Evolutionary conservation across 345 rosid genomes (phyloP).

Genomic region (Pugionium cornutum): DNA sequence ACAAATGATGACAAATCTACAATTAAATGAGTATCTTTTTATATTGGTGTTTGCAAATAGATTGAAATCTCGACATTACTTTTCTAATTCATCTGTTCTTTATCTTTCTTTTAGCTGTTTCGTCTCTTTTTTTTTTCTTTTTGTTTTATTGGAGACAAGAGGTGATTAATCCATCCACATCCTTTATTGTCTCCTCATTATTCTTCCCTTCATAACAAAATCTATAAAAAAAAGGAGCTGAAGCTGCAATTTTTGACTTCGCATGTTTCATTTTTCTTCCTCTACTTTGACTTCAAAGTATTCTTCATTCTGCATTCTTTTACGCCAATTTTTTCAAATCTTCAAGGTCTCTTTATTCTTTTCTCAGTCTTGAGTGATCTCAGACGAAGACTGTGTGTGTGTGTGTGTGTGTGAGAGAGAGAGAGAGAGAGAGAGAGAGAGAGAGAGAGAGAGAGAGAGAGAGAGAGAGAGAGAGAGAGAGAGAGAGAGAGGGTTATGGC

Average conservation of each 20-base stretch:
- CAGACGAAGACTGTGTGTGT: neutral
- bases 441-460: too few relatives aligned
- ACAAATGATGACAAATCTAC: constrained; percentile 21
- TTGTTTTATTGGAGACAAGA: constrained; percentile 24
- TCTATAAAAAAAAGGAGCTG: constrained; percentile 30
- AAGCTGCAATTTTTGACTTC: constrained; percentile 65
- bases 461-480: too few relatives aligned
- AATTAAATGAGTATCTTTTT: neutral
- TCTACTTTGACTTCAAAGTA: neutral
- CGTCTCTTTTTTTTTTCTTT: constrained; percentile 34
- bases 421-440: too few relatives aligned
- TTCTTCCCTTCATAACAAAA: constrained; percentile 12
- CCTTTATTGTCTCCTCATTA: constrained; percentile 32
- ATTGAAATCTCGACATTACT: too few relatives aligned
- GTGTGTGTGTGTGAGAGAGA: too few relatives aligned
- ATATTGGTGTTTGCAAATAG: constrained; percentile 35
- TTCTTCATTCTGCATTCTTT: constrained; percentile 25
- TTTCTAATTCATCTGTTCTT: too few relatives aligned
- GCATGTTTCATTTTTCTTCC: constrained; percentile 24
- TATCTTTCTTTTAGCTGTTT: constrained; percentile 20
- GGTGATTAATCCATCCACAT: constrained; percentile 32
- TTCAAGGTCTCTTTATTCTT: constrained; percentile 15
- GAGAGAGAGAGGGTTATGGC: constrained; percentile 48
- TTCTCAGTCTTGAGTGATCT: constrained; percentile 34
- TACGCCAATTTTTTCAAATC: constrained; percentile 32